Conservation (phyloP, 2,329 filamentous ascomycete genomes). For the Pestalotiopsis sp. region DNA sequence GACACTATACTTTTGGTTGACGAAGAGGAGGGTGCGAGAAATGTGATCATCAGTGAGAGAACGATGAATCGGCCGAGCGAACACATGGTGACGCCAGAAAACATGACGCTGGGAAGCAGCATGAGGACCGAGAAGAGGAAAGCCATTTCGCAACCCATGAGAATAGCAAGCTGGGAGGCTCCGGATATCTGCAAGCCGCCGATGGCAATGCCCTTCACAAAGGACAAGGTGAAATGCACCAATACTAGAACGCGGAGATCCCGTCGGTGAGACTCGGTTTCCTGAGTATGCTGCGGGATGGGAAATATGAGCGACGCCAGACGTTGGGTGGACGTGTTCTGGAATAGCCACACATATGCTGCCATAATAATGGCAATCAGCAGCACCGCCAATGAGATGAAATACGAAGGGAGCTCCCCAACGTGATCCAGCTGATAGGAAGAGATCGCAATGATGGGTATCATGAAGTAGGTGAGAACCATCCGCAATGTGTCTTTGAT, state of each 20-base stretch:
- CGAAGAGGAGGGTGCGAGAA: not conserved
- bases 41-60: not conserved
- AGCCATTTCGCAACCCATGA: conserved; percentile 17
- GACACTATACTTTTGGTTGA: not conserved
- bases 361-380: conserved; percentile 11
- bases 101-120: conserved; percentile 16
- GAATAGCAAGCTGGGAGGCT: conserved; percentile 14
- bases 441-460: conserved; percentile 18
- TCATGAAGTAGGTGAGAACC: conserved; percentile 21
- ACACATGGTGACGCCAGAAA: not conserved
- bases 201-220: conserved; percentile 18
- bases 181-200: conserved; percentile 20
- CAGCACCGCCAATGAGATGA: conserved; percentile 13
- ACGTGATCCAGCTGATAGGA: conserved; percentile 19
- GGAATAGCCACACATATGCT: conserved; percentile 17
- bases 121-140: conserved; percentile 17
- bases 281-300: conserved; percentile 7
- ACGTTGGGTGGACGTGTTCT: conserved; percentile 15
- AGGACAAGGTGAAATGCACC: conserved; percentile 16
- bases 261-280: not conserved
- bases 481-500: conserved; percentile 11
- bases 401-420: conserved; percentile 15
- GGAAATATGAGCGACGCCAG: conserved; percentile 18
- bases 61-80: not conserved
- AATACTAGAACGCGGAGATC: conserved; percentile 18